Conservation (phyloP, 306 rosid genomes). For the Acacia melanoxylon region DNA sequence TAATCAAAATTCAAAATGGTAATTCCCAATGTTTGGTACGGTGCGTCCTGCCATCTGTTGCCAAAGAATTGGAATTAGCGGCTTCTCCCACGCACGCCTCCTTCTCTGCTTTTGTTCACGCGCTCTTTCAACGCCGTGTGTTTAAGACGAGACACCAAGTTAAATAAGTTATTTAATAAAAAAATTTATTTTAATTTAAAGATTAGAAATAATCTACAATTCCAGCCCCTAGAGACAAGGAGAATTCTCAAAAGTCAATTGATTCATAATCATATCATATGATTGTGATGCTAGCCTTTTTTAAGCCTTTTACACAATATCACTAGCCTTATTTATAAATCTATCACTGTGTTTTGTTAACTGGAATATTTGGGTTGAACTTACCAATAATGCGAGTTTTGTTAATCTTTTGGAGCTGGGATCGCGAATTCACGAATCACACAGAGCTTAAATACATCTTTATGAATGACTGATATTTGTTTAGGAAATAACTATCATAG, state of each 20-base stretch:
- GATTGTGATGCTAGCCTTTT: neutral
- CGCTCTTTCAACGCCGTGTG: neutral
- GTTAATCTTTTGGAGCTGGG: neutral
- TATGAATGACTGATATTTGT: neutral
- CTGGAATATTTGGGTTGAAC: neutral
- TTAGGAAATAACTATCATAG: neutral
- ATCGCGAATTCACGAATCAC: neutral
- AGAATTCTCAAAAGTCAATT: neutral
- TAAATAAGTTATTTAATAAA: no score
- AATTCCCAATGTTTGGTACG: neutral
- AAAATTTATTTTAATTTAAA: neutral
- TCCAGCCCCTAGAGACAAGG: neutral
- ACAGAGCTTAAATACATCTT: neutral
- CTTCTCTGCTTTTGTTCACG: neutral
- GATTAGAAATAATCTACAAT: no score
- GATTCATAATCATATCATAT: neutral
- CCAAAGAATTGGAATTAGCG: slow-evolving; percentile 5
- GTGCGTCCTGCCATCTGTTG: neutral
- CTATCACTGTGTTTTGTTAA: neutral
- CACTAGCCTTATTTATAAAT: no score
- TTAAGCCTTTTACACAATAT: neutral
- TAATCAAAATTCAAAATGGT: neutral
- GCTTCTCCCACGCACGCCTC: slow-evolving; percentile 44
- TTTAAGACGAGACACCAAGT: no score
- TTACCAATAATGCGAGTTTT: neutral